phyloP scores from a whole-genome alignment of 2,329 filamentous ascomycete species.

The Clathrospora elynae region DNA sequence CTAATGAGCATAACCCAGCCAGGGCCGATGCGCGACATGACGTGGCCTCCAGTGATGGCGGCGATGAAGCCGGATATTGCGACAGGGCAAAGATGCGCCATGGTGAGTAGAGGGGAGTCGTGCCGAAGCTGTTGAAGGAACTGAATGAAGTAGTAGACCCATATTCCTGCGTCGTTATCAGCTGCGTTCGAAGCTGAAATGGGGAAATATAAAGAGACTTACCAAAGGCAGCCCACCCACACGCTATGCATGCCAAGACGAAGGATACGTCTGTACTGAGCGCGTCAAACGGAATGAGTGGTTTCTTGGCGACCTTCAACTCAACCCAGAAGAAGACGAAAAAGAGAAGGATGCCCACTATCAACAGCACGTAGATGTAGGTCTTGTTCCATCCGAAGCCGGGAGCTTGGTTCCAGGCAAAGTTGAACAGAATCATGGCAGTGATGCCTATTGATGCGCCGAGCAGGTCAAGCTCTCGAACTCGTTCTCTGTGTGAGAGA shows the following conservation, averaged over 20 bases:
- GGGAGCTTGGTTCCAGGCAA: slow-evolving; percentile 70
- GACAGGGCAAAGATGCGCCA: slow-evolving; percentile 36
- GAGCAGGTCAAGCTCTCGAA: slow-evolving; percentile 50
- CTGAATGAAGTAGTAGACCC: slow-evolving; percentile 42
- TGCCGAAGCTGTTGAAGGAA: slow-evolving; percentile 34
- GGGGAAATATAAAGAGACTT: slow-evolving; percentile 9
- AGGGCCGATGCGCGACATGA: slow-evolving; percentile 38
- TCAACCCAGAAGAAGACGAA: slow-evolving; percentile 62
- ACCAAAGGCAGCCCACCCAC: slow-evolving; percentile 47
- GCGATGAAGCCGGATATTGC: slow-evolving; percentile 38
- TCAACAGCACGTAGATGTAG: slow-evolving; percentile 62
- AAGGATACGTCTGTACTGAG: slow-evolving; percentile 58
- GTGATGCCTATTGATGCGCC: slow-evolving; percentile 59
- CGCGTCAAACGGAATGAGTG: slow-evolving; percentile 63
- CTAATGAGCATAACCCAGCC: slow-evolving; percentile 41
- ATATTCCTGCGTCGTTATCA: slow-evolving; percentile 26
- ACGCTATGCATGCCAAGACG: slow-evolving; percentile 61
- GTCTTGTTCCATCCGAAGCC: slow-evolving; percentile 63
- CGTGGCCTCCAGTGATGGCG: slow-evolving; percentile 37
- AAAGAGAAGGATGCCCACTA: slow-evolving; percentile 62
- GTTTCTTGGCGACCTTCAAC: slow-evolving; percentile 52
- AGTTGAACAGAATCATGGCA: slow-evolving; percentile 64
- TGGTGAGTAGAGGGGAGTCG: slow-evolving; percentile 32
- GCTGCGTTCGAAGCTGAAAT: no score
- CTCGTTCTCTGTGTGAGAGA: slow-evolving; percentile 25